Conservation (phyloP, 2,329 filamentous ascomycete species). For the Tetracladium maxilliforme region DNA sequence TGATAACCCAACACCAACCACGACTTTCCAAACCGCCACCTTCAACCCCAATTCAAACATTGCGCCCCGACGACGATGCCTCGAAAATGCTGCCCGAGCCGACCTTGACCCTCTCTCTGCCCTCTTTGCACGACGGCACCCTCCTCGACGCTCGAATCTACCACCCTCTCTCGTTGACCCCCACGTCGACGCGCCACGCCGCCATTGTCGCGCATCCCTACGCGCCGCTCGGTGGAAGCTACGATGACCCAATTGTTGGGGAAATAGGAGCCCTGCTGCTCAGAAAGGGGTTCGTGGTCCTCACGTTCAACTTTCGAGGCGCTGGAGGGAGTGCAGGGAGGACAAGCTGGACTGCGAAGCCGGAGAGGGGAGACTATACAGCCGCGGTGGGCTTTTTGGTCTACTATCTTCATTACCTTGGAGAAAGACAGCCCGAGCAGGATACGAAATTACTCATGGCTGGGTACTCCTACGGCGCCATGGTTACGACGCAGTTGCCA, state of each 20-base stretch:
- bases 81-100: conserved; percentile 38
- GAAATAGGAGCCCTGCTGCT: conserved; percentile 48
- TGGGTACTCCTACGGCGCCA: conserved; percentile 84
- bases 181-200: conserved; percentile 24
- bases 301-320: conserved; percentile 87
- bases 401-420: conserved; percentile 52
- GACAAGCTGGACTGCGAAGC: conserved; percentile 76
- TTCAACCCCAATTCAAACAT: no score
- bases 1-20: no score
- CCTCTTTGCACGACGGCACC: conserved; percentile 67
- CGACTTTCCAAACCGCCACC: no score
- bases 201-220: conserved; percentile 82
- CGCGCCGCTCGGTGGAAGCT: conserved; percentile 71
- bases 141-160: conserved; percentile 73
- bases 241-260: conserved; percentile 70
- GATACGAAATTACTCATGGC: conserved; percentile 35
- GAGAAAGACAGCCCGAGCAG: no score
- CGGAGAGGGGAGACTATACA: conserved; percentile 70
- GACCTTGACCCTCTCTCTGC: conserved; percentile 57
- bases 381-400: conserved; percentile 70
- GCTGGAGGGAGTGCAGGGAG: conserved; percentile 58
- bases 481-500: conserved; percentile 64
- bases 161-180: conserved; percentile 33
- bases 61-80: no score
- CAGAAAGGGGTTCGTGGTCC: conserved; percentile 58